phyloP scores from a whole-genome alignment of 1,284 basidiomycete species.

The Austroboletus novae-zelandiae region DNA sequence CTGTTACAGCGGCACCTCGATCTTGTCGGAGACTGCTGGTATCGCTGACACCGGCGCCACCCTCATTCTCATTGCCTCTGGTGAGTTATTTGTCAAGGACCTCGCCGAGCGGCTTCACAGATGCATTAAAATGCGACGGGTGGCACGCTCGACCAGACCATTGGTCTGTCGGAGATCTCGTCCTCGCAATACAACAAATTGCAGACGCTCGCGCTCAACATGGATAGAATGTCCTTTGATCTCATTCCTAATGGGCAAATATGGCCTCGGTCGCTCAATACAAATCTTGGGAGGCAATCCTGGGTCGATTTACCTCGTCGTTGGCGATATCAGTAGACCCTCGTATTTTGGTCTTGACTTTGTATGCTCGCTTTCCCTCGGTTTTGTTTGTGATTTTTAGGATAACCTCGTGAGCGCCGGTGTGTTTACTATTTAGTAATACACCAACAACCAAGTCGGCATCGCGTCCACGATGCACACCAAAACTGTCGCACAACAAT shows the following conservation, averaged over 20 bases:
- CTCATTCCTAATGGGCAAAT: constrained; percentile 51
- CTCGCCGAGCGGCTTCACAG: no score
- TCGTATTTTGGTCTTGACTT: no score
- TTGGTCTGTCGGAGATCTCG: constrained; percentile 26
- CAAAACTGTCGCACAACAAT: no score
- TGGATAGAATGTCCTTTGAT: constrained; percentile 36
- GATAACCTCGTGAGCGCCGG: no score
- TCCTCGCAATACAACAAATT: constrained; percentile 38
- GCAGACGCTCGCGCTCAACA: constrained; percentile 42
- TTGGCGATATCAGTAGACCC: constrained; percentile 39
- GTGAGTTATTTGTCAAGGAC: constrained; percentile 24
- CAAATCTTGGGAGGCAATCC: constrained; percentile 38
- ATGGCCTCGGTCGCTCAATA: constrained; percentile 51
- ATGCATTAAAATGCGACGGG: no score
- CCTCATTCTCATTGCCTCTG: constrained; percentile 40
- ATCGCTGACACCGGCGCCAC: constrained; percentile 64
- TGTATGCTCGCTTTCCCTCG: no score
- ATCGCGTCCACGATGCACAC: no score
- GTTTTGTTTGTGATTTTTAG: no score
- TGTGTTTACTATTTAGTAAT: no score
- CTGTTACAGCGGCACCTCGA: constrained; percentile 41
- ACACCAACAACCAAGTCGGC: no score
- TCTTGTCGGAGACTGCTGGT: no score
- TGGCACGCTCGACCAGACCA: no score
- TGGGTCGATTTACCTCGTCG: constrained; percentile 44